Base-by-base conservation (phyloP, 179 eudicot species). In the Gypsophila paniculata region DNA sequence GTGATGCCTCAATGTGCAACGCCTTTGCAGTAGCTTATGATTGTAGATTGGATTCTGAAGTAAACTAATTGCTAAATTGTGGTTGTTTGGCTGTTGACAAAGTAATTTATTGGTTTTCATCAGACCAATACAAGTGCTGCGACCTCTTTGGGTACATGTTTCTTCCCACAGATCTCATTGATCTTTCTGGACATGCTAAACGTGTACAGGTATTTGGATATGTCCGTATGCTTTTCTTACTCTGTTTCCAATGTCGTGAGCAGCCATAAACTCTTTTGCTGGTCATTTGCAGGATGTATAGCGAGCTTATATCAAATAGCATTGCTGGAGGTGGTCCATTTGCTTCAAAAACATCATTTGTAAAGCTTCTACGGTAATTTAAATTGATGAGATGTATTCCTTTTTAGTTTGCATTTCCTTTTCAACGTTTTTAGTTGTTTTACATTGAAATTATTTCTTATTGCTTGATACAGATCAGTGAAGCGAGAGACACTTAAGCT, bases 121-220 rank as follows among this genome's bases (percentile, higher is more conserved):
- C 93, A 95, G 99, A 95, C 96, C 72, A 95, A 93, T 79, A 95
- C 99, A 69, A 90, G 98, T 72, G 91, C 81, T 72, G 96, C 99
- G 59, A 87, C 72, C 78, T 84, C 99, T 69, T 88, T 95, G 65
- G 99, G 99, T 72, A 88, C 96, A 59, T 90, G 76, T 77, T 95
- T 90, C 78, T 79, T 92, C 69, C 82, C 96, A 1, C 99, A 95
- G 85, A 95, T 95, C 52, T 80, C 95, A 26, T 62, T 89, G 62
- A 90, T 92, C 78, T 95, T 95, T 77, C 77, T 92, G 84, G 98
- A 95, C 85, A 92, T 95, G 99, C 96, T 95, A 65, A 92, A 90
- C 85, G 96, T 95, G 42, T 95, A 95, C 89, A 92, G 89, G 99
- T 92, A 81, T 39, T n/a, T 53, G 25, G n/a, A 15, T 51, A 22